Evolutionary conservation across 192 early-diverging fungal genomes (phyloP).

Genomic region (Rhizophagus sp.): DNA sequence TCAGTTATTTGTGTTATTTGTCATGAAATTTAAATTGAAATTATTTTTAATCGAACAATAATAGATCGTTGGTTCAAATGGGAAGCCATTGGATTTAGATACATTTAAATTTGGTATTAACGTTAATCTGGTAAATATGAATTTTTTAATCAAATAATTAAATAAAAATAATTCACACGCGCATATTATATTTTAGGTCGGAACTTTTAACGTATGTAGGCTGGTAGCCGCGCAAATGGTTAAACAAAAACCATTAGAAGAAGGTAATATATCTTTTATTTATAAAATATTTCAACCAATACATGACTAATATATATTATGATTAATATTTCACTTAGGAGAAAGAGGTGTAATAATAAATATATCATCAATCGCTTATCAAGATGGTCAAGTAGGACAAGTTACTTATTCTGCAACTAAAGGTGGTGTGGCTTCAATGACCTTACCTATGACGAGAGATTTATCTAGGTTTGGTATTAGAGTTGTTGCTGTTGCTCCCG

Average conservation of each 20-base stretch:
- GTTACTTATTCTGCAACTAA: constrained; percentile 54
- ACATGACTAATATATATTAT: background rate
- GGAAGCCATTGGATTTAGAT: constrained; percentile 40
- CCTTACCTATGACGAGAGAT: constrained; percentile 59
- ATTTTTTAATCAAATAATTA: no score
- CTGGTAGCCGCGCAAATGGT: constrained; percentile 50
- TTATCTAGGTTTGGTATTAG: constrained; percentile 49
- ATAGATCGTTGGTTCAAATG: constrained; percentile 38
- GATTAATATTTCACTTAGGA: constrained; percentile 22
- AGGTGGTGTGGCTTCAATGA: constrained; percentile 57
- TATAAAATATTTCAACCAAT: background rate
- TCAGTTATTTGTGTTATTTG: background rate
- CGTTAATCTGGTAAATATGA: constrained; percentile 41
- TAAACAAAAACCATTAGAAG: constrained; percentile 40
- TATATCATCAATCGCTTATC: constrained; percentile 53
- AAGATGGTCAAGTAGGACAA: constrained; percentile 56
- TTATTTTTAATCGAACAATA: background rate
- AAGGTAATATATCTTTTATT: constrained; percentile 27
- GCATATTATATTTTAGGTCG: constrained; percentile 24
- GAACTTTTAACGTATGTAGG: constrained; percentile 57
- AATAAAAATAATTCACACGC: no score
- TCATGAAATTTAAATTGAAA: background rate
- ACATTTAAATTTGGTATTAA: constrained; percentile 47
- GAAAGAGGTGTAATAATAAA: constrained; percentile 60
- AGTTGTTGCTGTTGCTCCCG: constrained; percentile 50